Evolutionary conservation across 768 basidiomycete genomes (phyloP).

Genomic region (Strobilomyces echinocephalus): DNA sequence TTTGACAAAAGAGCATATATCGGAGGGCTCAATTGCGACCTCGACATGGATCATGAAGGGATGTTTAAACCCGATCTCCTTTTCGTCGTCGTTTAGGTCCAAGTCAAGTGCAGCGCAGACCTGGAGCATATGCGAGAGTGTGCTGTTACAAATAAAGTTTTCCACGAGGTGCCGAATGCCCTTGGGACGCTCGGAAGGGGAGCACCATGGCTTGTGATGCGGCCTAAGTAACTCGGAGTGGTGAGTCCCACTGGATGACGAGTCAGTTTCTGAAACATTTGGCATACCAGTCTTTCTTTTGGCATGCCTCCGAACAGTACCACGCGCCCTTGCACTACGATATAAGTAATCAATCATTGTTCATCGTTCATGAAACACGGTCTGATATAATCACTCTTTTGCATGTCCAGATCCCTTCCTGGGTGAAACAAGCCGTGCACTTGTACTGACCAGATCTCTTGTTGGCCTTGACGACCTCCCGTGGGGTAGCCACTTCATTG

Average conservation of each 20-base stretch:
- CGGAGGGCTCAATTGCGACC: conserved; percentile 13
- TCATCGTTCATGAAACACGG: not conserved
- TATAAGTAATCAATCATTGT: not conserved
- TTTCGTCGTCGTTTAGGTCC: conserved; percentile 4
- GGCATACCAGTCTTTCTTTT: conserved; percentile 17
- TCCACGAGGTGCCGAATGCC: conserved; percentile 13
- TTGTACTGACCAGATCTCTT: not conserved
- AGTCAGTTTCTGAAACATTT: too few species aligned
- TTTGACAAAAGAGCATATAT: conserved; percentile 1
- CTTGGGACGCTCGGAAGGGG: conserved; percentile 10
- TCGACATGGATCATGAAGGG: conserved; percentile 16
- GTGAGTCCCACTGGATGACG: not conserved
- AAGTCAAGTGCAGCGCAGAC: conserved; percentile 13
- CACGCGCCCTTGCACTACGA: conserved; percentile 17
- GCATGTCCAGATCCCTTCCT: conserved; percentile 9
- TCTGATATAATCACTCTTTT: not conserved
- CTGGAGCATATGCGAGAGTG: conserved; percentile 4
- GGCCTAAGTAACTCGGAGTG: conserved; percentile 3
- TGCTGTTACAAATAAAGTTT: conserved; percentile 5
- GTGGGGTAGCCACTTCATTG: conserved; percentile 3
- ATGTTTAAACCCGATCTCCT: conserved; percentile 9
- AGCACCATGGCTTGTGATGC: conserved; percentile 11
- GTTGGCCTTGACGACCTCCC: conserved; percentile 9
- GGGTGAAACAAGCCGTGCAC: conserved; percentile 15
- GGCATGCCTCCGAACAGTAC: conserved; percentile 22